These are phyloP conservation scores for Powellomyces hirtus DNA, from an alignment of 192 early-diverging fungal genomes.

Conservation along the genomic window DNA sequence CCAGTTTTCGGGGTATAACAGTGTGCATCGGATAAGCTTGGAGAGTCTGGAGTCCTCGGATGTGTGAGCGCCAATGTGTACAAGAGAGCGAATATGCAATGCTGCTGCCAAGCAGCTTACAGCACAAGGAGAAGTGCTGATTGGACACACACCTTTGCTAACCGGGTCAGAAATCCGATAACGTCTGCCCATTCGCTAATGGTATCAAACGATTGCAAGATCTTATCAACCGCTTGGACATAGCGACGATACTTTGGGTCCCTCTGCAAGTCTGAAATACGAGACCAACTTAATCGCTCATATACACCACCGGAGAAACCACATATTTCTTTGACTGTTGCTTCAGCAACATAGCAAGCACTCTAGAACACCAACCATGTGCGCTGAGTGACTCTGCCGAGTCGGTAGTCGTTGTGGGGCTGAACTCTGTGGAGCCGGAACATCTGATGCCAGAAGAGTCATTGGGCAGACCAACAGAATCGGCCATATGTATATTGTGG, in stretches of 20 bases:
- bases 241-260: slow-evolving; percentile 86
- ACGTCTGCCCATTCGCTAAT: slow-evolving; percentile 96
- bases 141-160: slow-evolving; percentile 59
- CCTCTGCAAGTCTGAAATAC: not conserved
- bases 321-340: too few species aligned
- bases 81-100: too few species aligned
- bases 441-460: too few species aligned
- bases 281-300: not conserved
- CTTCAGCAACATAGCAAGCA: too few species aligned
- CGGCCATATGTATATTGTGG: too few species aligned
- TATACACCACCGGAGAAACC: too few species aligned
- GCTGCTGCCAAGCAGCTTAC: too few species aligned
- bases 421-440: too few species aligned
- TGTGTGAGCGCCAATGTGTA: too few species aligned
- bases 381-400: not conserved
- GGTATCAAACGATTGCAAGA: slow-evolving; percentile 87
- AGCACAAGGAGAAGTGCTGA: too few species aligned
- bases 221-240: slow-evolving; percentile 75
- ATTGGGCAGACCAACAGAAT: too few species aligned
- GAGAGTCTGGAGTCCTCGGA: slow-evolving; percentile 67
- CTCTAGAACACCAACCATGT: not conserved
- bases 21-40: slow-evolving; percentile 73
- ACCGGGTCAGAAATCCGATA: slow-evolving; percentile 81
- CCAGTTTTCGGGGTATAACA: slow-evolving; percentile 77
- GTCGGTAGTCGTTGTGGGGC: too few species aligned